These are phyloP conservation scores for Gynandropsis gynandra DNA, from an alignment of 345 rosid genomes.

Conservation along the genomic window DNA sequence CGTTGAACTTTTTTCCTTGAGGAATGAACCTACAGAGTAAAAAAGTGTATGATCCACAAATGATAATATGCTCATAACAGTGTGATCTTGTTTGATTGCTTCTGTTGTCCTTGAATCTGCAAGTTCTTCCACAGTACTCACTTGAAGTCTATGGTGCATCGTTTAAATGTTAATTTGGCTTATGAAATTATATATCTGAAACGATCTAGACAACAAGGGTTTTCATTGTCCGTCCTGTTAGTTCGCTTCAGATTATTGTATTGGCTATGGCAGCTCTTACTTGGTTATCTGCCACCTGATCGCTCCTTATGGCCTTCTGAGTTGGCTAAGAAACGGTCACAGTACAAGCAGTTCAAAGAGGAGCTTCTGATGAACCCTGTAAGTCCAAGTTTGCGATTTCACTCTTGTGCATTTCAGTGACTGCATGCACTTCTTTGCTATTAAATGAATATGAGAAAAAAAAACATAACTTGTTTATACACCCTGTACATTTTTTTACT, in stretches of 20 bases:
- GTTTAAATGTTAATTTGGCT: not conserved
- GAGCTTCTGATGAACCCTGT: slow-evolving; percentile 97
- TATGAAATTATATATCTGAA: not conserved
- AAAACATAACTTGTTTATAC: not conserved
- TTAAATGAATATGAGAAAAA: not conserved
- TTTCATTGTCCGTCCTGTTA: not conserved
- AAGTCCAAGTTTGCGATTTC: slow-evolving; percentile 27
- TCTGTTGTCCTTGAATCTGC: slow-evolving; percentile 3
- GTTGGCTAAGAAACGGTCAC: slow-evolving; percentile 78
- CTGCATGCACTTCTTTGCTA: not conserved
- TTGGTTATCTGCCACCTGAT: slow-evolving; percentile 79
- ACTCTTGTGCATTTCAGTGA: not conserved
- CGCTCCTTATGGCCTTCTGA: slow-evolving; percentile 74
- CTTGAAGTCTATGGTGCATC: not conserved
- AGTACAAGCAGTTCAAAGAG: slow-evolving; percentile 79
- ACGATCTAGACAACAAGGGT: not conserved
- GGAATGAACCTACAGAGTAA: no score
- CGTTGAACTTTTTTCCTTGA: not conserved
- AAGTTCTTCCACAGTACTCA: not conserved
- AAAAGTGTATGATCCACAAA: not conserved
- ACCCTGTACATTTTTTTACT: not conserved
- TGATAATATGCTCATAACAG: slow-evolving; percentile 2
- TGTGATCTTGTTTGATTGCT: slow-evolving; percentile 6
- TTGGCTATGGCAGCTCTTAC: slow-evolving; percentile 55
- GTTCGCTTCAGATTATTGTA: slow-evolving; percentile 14